phyloP scores from a whole-genome alignment of 1,284 basidiomycete genomes.

The Butyriboletus appendiculatus region DNA sequence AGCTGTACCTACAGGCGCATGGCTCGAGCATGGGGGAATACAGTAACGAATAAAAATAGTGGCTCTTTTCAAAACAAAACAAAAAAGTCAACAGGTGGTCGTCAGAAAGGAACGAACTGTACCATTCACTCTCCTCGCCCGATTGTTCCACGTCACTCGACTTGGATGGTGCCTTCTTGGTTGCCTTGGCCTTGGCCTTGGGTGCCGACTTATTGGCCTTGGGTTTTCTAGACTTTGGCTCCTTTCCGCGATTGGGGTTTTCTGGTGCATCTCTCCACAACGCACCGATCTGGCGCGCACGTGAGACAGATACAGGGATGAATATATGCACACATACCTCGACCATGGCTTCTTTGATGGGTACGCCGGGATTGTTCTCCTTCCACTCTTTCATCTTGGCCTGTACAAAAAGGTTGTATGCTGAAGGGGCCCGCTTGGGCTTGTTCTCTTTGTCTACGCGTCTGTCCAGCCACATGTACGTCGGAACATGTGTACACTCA shows the following conservation, averaged over 20 bases:
- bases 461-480: neutral
- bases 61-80: neutral
- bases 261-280: slow-evolving; percentile 58
- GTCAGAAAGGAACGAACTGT: neutral
- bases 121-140: slow-evolving; percentile 28
- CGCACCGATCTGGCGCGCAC: slow-evolving; percentile 45
- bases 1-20: neutral
- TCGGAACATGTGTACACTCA: slow-evolving; percentile 9
- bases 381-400: slow-evolving; percentile 55
- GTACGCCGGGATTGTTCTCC: slow-evolving; percentile 48
- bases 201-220: slow-evolving; percentile 30
- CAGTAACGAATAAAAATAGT: slow-evolving; percentile 10
- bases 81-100: neutral
- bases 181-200: slow-evolving; percentile 22
- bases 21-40: slow-evolving; percentile 5
- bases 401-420: slow-evolving; percentile 56
- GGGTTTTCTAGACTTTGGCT: slow-evolving; percentile 41
- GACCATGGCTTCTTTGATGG: slow-evolving; percentile 52
- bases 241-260: slow-evolving; percentile 59
- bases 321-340: slow-evolving; percentile 39
- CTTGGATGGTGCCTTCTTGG: slow-evolving; percentile 20
- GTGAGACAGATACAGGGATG: slow-evolving; percentile 12
- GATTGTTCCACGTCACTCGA: slow-evolving; percentile 29
- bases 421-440: slow-evolving; percentile 52
- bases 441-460: slow-evolving; percentile 42